Evolutionary conservation across 306 rosid genomes (phyloP), one percentile per base, ranked within the genome.

Genomic region (Malus asiatica): DNA sequence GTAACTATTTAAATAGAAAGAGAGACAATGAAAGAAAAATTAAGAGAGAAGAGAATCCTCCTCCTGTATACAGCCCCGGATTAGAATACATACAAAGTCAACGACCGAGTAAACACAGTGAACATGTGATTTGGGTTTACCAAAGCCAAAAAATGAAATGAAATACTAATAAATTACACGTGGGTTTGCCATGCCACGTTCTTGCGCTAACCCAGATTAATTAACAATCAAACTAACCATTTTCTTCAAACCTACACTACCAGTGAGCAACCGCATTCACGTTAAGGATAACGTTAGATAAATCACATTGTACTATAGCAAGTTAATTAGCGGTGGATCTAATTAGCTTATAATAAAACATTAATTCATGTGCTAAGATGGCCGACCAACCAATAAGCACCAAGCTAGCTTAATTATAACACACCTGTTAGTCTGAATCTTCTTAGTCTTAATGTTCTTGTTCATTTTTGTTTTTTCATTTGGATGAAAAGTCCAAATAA

Each of bases 371-470:
- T 45, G 57, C 63, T 66, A 16, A 51, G 55, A 51, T 66, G 29
- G 52, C 75, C 75, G 64, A 61, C 75, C 27, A 52, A 53, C 65
- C 68, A 67, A 27, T 46, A 14, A 40, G 40, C 65, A 68, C 55
- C 48, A 46, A 22, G 22, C 11, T 38, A 38, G 42, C 42, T 7
- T 38, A 38, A 38, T 35, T 8, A 35, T 38, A 0, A 38, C 42
- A 38, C 42, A 7, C 9, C 42, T 7, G 10, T 38, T 38, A 7
- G 42, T 38, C 42, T 7, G 42, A 38, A 38, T 38, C 42, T 38
- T 38, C 42, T 38, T 38, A 38, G 53, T 12, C 53, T 48, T 48
- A 48, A 38, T 38, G 42, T 5, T 58, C 6, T 58, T 22, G 27
- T 58, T 22, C 63, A 61, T 1, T 61, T 61, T 61, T 14, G 66